These are phyloP conservation scores for Mycena kentingensis DNA, from an alignment of 768 basidiomycete species.

Conservation along the genomic window DNA sequence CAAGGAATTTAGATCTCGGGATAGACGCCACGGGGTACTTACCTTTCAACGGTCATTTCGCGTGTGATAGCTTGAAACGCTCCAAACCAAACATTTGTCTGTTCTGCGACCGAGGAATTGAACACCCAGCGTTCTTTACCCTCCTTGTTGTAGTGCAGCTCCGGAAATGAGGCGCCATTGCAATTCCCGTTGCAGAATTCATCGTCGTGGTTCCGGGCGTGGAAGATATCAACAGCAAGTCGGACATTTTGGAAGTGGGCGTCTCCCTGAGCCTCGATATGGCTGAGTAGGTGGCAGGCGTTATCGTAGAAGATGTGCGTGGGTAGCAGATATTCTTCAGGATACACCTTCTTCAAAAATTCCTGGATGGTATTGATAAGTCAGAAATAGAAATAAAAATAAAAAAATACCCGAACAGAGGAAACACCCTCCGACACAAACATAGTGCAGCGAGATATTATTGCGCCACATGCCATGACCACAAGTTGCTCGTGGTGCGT, in stretches of 20 bases:
- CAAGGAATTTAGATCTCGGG: neutral
- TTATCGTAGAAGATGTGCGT: slow-evolving; percentile 25
- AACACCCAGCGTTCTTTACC: slow-evolving; percentile 28
- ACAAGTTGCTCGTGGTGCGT: too few relatives aligned
- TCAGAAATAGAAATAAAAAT: neutral
- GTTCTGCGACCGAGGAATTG: slow-evolving; percentile 38
- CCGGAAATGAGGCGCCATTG: neutral
- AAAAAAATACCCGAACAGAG: slow-evolving; percentile 15
- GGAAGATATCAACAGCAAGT: slow-evolving; percentile 27
- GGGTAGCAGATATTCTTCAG: slow-evolving; percentile 9
- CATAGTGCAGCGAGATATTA: too few relatives aligned
- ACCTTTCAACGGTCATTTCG: slow-evolving; percentile 27
- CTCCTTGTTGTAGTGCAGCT: neutral
- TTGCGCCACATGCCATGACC: too few relatives aligned
- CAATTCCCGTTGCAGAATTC: neutral
- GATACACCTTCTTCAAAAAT: slow-evolving; percentile 19
- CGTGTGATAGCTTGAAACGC: slow-evolving; percentile 31
- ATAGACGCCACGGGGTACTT: neutral
- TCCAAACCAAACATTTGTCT: slow-evolving; percentile 37
- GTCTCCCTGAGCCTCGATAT: slow-evolving; percentile 9
- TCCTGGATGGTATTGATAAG: neutral
- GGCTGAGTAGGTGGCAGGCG: slow-evolving; percentile 20
- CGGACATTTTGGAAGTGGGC: slow-evolving; percentile 17
- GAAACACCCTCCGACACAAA: slow-evolving; percentile 26
- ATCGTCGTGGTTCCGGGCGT: slow-evolving; percentile 1